phyloP scores from a whole-genome alignment of 176 grass and related monocot genomes.

The Avena atlantica region DNA sequence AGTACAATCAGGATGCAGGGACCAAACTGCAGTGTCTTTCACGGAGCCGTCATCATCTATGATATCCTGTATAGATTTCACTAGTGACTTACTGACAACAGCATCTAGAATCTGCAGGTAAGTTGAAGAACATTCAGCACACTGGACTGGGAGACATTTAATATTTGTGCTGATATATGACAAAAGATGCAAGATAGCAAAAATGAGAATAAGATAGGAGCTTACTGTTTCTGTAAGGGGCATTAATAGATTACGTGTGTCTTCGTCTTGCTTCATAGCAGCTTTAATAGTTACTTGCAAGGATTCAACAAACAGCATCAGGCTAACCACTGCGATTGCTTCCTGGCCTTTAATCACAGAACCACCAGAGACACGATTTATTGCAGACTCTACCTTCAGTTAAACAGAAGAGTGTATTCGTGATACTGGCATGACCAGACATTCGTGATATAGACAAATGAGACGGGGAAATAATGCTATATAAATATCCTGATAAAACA shows the following conservation, averaged over 20 bases:
- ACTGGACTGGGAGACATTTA: background rate
- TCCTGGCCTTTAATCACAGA: slow-evolving; percentile 62
- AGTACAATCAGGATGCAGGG: slow-evolving; percentile 27
- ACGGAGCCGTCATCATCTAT: slow-evolving; percentile 80
- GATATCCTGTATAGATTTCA: slow-evolving; percentile 65
- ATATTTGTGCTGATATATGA: slow-evolving; percentile 16
- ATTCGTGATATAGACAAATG: slow-evolving; percentile 4
- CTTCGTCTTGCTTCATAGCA: slow-evolving; percentile 64
- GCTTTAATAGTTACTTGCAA: slow-evolving; percentile 70
- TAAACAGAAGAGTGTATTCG: slow-evolving; percentile 3
- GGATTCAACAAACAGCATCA: slow-evolving; percentile 65
- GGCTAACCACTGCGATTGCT: slow-evolving; percentile 58
- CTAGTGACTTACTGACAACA: slow-evolving; percentile 60
- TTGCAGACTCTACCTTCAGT: slow-evolving; percentile 68
- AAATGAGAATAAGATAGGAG: background rate
- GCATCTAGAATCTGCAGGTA: slow-evolving; percentile 60
- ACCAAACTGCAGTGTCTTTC: slow-evolving; percentile 78
- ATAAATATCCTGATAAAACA: background rate
- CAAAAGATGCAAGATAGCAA: slow-evolving; percentile 3
- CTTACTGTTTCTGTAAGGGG: slow-evolving; percentile 64
- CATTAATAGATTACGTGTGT: slow-evolving; percentile 44
- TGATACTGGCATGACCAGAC: background rate
- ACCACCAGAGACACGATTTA: slow-evolving; percentile 59
- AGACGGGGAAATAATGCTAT: background rate
- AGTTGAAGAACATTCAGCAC: slow-evolving; percentile 41